Evolutionary conservation across 768 basidiomycete genomes (phyloP).

Genomic region (Tephrocybe rancida): DNA sequence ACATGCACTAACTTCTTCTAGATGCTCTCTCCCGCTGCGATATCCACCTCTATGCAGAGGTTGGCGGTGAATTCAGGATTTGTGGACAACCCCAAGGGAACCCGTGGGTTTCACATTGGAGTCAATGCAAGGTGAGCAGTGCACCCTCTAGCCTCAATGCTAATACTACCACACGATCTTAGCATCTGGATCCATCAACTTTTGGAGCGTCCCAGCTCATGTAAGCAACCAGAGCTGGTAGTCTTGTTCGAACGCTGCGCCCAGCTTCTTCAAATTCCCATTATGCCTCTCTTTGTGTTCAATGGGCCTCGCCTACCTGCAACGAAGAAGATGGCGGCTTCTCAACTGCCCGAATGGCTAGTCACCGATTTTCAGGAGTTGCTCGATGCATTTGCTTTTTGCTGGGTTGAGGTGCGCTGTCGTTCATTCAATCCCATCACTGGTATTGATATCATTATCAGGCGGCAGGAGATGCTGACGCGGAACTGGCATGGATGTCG

Average conservation of each 20-base stretch:
- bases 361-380: slow-evolving; percentile 7
- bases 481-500: slow-evolving; percentile 14
- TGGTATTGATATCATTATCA: not conserved
- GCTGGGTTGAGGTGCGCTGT: slow-evolving; percentile 10
- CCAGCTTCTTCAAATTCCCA: slow-evolving; percentile 1
- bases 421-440: not conserved
- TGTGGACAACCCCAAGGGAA: not conserved
- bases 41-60: not conserved
- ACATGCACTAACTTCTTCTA: not conserved
- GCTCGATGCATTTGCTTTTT: slow-evolving; percentile 8
- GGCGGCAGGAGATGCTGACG: slow-evolving; percentile 14
- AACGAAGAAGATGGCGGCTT: not conserved
- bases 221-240: slow-evolving; percentile 7
- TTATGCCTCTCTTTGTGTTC: slow-evolving; percentile 13
- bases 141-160: not conserved
- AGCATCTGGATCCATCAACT: slow-evolving; percentile 8
- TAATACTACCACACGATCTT: not conserved
- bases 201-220: not conserved
- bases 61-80: slow-evolving; percentile 8
- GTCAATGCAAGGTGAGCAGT: slow-evolving; percentile 11
- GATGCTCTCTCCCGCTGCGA: not conserved
- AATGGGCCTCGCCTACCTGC: slow-evolving; percentile 8
- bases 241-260: slow-evolving; percentile 8
- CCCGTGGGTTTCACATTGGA: slow-evolving; percentile 2
- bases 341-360: slow-evolving; percentile 5